Conservation (phyloP, 108 stramenopile genomes). For the Poteriospumella lacustris region DNA sequence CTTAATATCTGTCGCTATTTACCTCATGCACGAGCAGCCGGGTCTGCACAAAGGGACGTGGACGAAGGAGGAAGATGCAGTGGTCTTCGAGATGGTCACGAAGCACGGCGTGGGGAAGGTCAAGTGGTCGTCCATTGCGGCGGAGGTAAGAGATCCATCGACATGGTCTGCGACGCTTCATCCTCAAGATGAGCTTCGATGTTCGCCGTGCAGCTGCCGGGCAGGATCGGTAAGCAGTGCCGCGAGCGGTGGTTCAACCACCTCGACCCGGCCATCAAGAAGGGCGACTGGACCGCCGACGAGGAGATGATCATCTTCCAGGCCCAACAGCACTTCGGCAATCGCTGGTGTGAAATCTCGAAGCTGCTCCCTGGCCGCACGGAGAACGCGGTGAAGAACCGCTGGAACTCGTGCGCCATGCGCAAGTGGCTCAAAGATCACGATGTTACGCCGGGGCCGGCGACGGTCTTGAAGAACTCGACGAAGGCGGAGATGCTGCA, state of each 20-base stretch:
- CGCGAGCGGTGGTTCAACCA: constrained; percentile 91
- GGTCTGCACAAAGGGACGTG: constrained; percentile 79
- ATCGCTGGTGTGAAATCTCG: constrained; percentile 29
- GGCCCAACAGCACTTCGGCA: constrained; percentile 42
- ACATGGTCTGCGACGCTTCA: neutral
- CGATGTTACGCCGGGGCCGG: neutral
- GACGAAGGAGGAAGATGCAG: constrained; percentile 86
- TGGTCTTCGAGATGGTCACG: constrained; percentile 44
- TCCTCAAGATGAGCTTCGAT: neutral
- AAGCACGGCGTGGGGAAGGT: constrained; percentile 44
- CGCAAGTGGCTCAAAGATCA: constrained; percentile 15
- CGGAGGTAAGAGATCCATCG: constrained; percentile 18
- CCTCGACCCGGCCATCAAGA: constrained; percentile 81
- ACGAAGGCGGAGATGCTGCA: neutral
- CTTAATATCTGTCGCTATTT: neutral
- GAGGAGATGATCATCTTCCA: constrained; percentile 70
- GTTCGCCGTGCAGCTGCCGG: constrained; percentile 35
- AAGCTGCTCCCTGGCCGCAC: constrained; percentile 28
- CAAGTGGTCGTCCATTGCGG: constrained; percentile 51
- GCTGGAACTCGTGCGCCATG: constrained; percentile 30
- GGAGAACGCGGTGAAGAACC: constrained; percentile 26
- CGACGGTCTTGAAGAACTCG: too few relatives aligned
- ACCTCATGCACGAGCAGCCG: constrained; percentile 43
- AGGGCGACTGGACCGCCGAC: constrained; percentile 76
- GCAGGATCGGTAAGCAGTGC: constrained; percentile 95